phyloP scores from a whole-genome alignment of 345 rosid species.

The Salix caprea region DNA sequence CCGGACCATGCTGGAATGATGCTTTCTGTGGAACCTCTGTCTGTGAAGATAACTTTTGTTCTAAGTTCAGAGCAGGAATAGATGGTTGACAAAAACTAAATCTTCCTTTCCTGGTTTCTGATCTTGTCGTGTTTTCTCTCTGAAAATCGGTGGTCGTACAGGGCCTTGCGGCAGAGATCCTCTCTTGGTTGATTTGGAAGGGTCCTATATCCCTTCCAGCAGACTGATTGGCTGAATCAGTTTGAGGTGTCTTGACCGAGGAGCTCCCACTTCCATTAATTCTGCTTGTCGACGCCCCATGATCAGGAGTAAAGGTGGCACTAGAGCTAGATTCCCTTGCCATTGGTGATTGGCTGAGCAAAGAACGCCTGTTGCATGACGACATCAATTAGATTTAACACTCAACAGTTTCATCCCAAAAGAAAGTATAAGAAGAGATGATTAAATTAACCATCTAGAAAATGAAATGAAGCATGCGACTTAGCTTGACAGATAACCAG shows the following conservation, averaged over 20 bases:
- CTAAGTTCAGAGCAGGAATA: conserved; percentile 55
- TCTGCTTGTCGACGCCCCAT: conserved; percentile 27
- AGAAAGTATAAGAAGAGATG: background rate
- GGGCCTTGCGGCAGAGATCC: conserved; percentile 27
- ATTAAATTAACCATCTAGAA: background rate
- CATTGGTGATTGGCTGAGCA: conserved; percentile 87
- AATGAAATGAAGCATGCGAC: background rate
- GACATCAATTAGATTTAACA: conserved; percentile 4
- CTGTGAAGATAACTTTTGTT: conserved; percentile 34
- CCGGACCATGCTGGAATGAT: conserved; percentile 20
- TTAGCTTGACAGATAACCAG: background rate
- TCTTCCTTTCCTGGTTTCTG: conserved; percentile 52
- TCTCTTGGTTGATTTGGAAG: conserved; percentile 26
- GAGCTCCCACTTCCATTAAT: conserved; percentile 35
- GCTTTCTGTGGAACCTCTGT: conserved; percentile 23
- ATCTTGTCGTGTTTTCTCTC: conserved; percentile 19
- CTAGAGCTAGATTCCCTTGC: conserved; percentile 30
- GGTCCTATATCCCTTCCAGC: conserved; percentile 21
- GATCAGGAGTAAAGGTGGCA: conserved; percentile 36
- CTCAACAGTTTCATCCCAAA: background rate
- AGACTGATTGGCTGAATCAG: conserved; percentile 19
- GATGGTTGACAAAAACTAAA: conserved; percentile 38
- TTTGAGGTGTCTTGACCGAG: conserved; percentile 41
- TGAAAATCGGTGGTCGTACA: conserved; percentile 9
- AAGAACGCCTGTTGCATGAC: conserved; percentile 59